Evolutionary conservation across 169 alveolate genomes (phyloP).

Genomic region (Plasmodium inui): DNA sequence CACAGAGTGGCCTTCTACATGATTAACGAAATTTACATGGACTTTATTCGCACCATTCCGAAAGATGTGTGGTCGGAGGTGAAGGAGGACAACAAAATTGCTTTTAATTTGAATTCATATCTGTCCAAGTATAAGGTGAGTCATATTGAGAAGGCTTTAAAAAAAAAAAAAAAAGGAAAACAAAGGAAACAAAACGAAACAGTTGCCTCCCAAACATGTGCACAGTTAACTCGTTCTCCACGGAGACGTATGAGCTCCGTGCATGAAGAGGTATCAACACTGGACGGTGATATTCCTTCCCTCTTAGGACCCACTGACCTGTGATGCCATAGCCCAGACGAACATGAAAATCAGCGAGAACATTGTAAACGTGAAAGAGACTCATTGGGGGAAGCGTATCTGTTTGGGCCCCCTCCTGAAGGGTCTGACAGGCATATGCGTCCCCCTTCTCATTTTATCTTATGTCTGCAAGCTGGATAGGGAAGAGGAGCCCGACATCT

Average conservation of each 20-base stretch:
- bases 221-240: not conserved
- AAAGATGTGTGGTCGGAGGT: constrained; percentile 56
- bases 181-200: not conserved
- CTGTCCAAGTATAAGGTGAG: constrained; percentile 64
- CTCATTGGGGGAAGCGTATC: not conserved
- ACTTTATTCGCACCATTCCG: constrained; percentile 41
- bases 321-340: constrained; percentile 75
- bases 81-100: constrained; percentile 57
- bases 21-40: constrained; percentile 69
- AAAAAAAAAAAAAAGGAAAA: not conserved
- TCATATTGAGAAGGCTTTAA: not conserved
- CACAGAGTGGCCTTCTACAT: constrained; percentile 68
- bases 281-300: not conserved
- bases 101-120: constrained; percentile 46
- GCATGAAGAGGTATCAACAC: not conserved
- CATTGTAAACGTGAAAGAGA: constrained; percentile 28
- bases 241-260: not conserved
- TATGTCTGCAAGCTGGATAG: too few relatives aligned
- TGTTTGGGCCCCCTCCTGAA: not conserved
- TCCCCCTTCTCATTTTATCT: not conserved
- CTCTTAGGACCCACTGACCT: constrained; percentile 61
- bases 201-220: not conserved
- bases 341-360: constrained; percentile 71
- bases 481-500: too few relatives aligned
- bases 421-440: not conserved